Evolutionary conservation across 2,329 filamentous ascomycete species (phyloP).

Genomic region (Exophiala oligosperma): DNA sequence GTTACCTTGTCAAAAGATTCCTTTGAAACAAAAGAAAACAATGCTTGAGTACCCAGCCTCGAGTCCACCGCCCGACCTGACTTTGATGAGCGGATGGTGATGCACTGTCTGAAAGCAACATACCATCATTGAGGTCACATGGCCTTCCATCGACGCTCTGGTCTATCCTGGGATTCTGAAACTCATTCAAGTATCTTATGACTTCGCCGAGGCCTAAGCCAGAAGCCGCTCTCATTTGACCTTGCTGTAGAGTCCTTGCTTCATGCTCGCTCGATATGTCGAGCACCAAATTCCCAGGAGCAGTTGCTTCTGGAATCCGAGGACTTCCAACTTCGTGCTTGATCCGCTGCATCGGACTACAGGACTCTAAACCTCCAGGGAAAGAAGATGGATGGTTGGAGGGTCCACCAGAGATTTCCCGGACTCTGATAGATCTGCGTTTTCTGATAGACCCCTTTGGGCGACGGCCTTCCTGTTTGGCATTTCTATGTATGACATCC

Average conservation of each 20-base stretch:
- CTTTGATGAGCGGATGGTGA: not conserved
- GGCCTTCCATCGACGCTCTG: not conserved
- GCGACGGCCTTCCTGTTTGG: not conserved
- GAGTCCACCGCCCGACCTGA: not conserved
- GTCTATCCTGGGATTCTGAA: not conserved
- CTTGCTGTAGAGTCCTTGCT: no score
- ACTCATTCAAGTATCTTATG: not conserved
- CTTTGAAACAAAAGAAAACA: not conserved
- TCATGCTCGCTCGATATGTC: no score
- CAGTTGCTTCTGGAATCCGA: no score
- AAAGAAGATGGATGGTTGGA: no score
- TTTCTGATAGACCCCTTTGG: not conserved
- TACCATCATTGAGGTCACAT: not conserved
- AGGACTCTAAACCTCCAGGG: no score
- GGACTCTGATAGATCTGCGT: not conserved
- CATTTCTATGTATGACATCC: not conserved
- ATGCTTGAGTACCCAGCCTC: not conserved
- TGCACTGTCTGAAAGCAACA: not conserved
- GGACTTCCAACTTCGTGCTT: no score
- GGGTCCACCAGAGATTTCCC: no score
- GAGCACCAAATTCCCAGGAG: no score
- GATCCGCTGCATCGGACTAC: no score
- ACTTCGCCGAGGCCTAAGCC: not conserved
- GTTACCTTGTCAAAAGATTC: not conserved
- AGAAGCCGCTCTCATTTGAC: not conserved